A percentile compares a stretch with the other conserved stretches of the same genome.
Evolutionary conservation across 768 basidiomycete species (phyloP).

Genomic region (Boletus rufocinnamomeus): DNA sequence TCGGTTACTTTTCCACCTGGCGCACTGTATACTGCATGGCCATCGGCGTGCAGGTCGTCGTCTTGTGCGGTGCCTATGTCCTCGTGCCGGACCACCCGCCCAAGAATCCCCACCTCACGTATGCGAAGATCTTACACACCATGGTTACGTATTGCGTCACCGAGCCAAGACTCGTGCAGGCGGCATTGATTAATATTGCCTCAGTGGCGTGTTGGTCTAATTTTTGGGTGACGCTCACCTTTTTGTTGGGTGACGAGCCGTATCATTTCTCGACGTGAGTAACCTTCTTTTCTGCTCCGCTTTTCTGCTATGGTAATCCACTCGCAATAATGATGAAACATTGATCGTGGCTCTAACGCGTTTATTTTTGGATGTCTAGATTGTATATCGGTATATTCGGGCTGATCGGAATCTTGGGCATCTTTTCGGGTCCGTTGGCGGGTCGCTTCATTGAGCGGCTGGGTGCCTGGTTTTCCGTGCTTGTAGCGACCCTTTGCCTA

Average conservation of each 20-base stretch:
- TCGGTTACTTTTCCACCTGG: slow-evolving; percentile 45
- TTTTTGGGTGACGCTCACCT: slow-evolving; percentile 47
- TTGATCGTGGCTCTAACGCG: not conserved
- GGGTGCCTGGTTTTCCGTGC: slow-evolving; percentile 45
- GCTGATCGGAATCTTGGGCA: slow-evolving; percentile 45
- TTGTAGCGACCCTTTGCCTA: slow-evolving; percentile 36
- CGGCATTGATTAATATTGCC: slow-evolving; percentile 27
- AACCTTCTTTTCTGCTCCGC: no score
- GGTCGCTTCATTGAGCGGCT: slow-evolving; percentile 34
- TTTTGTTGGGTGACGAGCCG: slow-evolving; percentile 44
- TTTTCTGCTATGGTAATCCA: not conserved
- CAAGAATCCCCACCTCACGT: slow-evolving; percentile 40
- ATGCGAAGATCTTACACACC: slow-evolving; percentile 36
- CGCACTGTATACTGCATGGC: slow-evolving; percentile 44
- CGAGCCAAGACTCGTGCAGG: slow-evolving; percentile 46
- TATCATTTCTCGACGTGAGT: slow-evolving; percentile 41
- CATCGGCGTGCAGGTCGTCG: slow-evolving; percentile 35
- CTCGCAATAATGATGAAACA: not conserved
- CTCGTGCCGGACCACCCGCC: slow-evolving; percentile 46
- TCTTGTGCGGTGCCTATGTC: slow-evolving; percentile 34
- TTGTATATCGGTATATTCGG: slow-evolving; percentile 50
- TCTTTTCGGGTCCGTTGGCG: slow-evolving; percentile 31
- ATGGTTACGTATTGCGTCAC: slow-evolving; percentile 43
- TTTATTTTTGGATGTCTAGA: slow-evolving; percentile 1
- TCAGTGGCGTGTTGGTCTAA: slow-evolving; percentile 35